Base-by-base conservation (phyloP, 2,329 filamentous ascomycete species). In the Monosporascus sp. region DNA sequence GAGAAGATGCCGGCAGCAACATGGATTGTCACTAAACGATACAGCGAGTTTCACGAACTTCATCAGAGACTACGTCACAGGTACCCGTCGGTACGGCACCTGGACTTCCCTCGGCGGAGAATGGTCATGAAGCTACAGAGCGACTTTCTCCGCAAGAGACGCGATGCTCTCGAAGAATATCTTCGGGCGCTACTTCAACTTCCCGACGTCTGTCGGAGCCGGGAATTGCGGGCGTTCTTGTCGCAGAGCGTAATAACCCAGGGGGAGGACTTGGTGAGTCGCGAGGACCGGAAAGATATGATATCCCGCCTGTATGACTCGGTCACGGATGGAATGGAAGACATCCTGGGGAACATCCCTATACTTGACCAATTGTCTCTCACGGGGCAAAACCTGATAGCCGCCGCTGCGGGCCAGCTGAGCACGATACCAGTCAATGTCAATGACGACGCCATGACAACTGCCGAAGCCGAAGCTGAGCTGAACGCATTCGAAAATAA, bases 1-100 rank as follows among this genome's bases (percentile, higher is more conserved):
- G 93, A 97, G 65, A 90, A 96, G 69, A 96, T 97, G 88, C 89
- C 92, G 3, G 90, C 93, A n/a, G 93, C 93, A 0, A 89, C 89
- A 3, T 99, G 94, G 94, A 84, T 87, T 15, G 85, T 99, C 44
- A 89, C 90, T n/a, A 83, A 93, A 53, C 83, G 94, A 60, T 99
- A 99, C 68, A 96, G 91, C 73, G 93, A 97, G 70, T 99, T 99
- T 64, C 91, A 96, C 63, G 92, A 97, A 58, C 82, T 99, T 18
- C 90, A 99, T 67, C 94, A 97, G 67, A 88, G 87, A 52, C 79
- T 99, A 25, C 86, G 94, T 50, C 81, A 86, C 39, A 84, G 88
- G 57, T 99, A 97, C 64, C 86, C 91, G 0, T 92, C 90, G 17
- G 91, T 97, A 17, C 85, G 92, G 48, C 85, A 90, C 60, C 80